A percentile compares a stretch with the other conserved stretches of the same genome.
phyloP scores from a whole-genome alignment of 2,329 filamentous ascomycete genomes.

The Orbilia oligospora region DNA sequence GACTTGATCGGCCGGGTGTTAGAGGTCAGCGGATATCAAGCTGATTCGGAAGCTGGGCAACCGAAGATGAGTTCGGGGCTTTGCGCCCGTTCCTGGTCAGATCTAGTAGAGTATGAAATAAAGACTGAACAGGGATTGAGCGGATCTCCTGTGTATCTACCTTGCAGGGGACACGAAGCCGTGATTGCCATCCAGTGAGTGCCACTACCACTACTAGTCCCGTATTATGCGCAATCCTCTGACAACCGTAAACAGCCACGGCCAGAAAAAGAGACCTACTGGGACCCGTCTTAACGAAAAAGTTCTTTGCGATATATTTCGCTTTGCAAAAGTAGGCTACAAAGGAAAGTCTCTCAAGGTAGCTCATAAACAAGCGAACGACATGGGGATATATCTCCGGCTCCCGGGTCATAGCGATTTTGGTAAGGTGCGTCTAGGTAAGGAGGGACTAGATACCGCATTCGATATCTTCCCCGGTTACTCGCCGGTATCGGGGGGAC shows the following conservation, averaged over 20 bases:
- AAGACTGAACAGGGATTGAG: conserved; percentile 29
- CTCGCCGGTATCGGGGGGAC: conserved; percentile 12
- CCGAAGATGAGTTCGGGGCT: conserved; percentile 22
- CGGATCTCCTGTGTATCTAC: conserved; percentile 33
- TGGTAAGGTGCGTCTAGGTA: conserved; percentile 35
- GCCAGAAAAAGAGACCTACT: conserved; percentile 3
- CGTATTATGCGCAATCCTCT: conserved; percentile 13
- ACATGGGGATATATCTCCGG: conserved; percentile 25
- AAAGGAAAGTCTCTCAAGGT: conserved; percentile 28
- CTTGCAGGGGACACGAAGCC: conserved; percentile 31
- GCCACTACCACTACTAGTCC: not conserved
- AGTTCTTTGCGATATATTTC: conserved; percentile 34
- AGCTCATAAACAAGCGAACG: not conserved
- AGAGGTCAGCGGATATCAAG: conserved; percentile 25
- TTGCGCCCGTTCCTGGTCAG: conserved; percentile 9
- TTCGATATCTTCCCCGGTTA: conserved; percentile 43
- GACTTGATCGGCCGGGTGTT: conserved; percentile 4
- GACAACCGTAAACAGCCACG: conserved; percentile 21
- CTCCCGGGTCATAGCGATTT: conserved; percentile 5
- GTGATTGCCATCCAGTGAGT: conserved; percentile 35
- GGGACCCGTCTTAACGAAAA: conserved; percentile 29
- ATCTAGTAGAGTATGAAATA: conserved; percentile 24
- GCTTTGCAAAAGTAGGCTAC: conserved; percentile 15
- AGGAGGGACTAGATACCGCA: conserved; percentile 22
- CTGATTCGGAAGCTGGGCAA: conserved; percentile 4